Evolutionary conservation across 2,329 filamentous ascomycete species (phyloP), one percentile per base, ranked within the genome.

Genomic region (Cordyceps militaris): DNA sequence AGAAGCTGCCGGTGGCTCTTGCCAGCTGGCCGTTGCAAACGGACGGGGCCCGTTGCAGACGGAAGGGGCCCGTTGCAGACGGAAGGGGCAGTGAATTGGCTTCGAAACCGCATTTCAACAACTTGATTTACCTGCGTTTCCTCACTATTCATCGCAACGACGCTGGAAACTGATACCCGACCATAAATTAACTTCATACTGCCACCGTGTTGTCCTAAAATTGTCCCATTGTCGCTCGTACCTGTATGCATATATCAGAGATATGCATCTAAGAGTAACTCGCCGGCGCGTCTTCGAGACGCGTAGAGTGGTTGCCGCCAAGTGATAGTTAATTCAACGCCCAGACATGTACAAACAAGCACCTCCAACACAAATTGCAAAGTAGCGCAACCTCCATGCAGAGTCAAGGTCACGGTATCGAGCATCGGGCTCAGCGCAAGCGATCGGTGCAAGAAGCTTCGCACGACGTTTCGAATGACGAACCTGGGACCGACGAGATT

Each of bases 401-500:
- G 16, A 38, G 46, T 40, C 36, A 46, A 32, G 30, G 3, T 4
- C 10, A 19, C 19, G 36, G 44, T 21, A 40, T 23, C 14, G 53
- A 56, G 53, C 10, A 43, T 48, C 53, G 24, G 11, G 24, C 53
- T 48, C 53, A 48, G 19, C 53, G 43, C 44, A 56, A 57, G 38
- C 46, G 48, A 36, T 21, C 47, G 14, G 47, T 23, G 10, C 21
- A 44, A 42, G 48, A 21, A 11, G 23, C n/a, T 42, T 30, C 6
- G 11, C 40, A 21, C 38, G 40, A 57, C 21, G 47, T 51, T 69
- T 95, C 90, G 0, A 91, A 96, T 69, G 91, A 96, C 71, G 93
- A 96, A 70, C 81, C 95, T 24, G 87, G 85, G 28, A 77, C 81
- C 36, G 85, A 89, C 51, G 88, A 91, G 65, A 74, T 80, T 47